Percentiles rank a stretch among this genome's conserved stretches.
Conservation (phyloP, 2,329 filamentous ascomycete genomes). For the Apiospora arundinis region DNA sequence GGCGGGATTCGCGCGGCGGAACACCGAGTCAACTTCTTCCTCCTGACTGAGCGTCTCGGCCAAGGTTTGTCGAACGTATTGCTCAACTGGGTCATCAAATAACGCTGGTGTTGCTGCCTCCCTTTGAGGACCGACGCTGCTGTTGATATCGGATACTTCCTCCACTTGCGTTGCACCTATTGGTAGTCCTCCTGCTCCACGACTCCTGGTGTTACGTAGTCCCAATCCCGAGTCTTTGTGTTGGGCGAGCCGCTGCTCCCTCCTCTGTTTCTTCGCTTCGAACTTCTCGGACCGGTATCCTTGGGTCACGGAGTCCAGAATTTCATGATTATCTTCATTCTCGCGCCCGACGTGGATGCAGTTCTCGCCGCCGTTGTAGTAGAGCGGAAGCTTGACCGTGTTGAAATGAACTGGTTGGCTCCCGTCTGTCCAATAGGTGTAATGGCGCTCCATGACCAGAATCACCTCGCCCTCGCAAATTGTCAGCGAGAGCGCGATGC, state of each 20-base stretch:
- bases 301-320: too few species aligned
- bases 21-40: background rate
- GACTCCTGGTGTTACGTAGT: background rate
- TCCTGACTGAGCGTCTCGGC: background rate
- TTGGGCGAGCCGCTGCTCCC: background rate
- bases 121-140: too few species aligned
- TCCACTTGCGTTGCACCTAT: too few species aligned
- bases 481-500: constrained; percentile 20
- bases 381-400: background rate
- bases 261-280: background rate
- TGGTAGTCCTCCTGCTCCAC: background rate
- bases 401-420: background rate
- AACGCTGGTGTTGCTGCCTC: background rate
- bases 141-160: background rate
- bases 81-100: background rate
- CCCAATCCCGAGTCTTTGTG: background rate
- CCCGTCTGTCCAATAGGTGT: background rate
- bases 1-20: too few species aligned
- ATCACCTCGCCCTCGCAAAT: background rate
- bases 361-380: constrained; percentile 25
- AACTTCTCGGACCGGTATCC: background rate
- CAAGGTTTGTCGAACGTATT: background rate
- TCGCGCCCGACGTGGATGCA: constrained; percentile 24
- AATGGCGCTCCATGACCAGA: background rate
- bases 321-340: background rate